Evolutionary conservation across 768 basidiomycete species (phyloP).

Genomic region (Collybia sordida): DNA sequence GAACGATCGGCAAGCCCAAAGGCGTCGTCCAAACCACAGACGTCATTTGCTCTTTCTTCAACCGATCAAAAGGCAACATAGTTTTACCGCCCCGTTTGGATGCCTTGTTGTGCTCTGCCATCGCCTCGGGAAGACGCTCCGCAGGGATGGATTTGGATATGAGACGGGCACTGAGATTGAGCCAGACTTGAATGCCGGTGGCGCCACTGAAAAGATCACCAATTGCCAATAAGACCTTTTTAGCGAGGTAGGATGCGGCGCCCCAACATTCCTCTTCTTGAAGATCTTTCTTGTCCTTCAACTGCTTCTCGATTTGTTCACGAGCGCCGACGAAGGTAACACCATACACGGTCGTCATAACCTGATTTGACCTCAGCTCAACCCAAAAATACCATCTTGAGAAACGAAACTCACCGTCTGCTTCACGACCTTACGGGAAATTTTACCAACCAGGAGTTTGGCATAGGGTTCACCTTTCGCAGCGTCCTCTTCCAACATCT

Average conservation of each 20-base stretch:
- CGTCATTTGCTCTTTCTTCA: constrained; percentile 91
- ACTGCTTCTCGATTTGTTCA: constrained; percentile 90
- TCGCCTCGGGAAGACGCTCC: constrained; percentile 54
- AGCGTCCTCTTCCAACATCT: constrained; percentile 56
- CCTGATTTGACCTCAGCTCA: constrained; percentile 36
- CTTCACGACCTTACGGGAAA: constrained; percentile 94
- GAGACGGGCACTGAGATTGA: constrained; percentile 78
- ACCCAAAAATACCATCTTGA: neutral
- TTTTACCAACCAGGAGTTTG: constrained; percentile 64
- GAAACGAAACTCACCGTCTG: constrained; percentile 70
- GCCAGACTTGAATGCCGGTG: constrained; percentile 88
- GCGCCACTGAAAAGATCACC: constrained; percentile 94
- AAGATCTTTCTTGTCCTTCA: constrained; percentile 74
- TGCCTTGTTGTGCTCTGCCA: constrained; percentile 20
- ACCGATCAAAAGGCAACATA: constrained; percentile 30
- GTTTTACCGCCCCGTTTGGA: constrained; percentile 10
- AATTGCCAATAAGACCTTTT: constrained; percentile 75
- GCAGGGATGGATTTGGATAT: constrained; percentile 85
- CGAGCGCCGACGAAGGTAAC: constrained; percentile 95
- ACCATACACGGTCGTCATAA: constrained; percentile 99
- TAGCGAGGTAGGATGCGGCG: constrained; percentile 78
- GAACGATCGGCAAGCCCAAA: constrained; percentile 92
- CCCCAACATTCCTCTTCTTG: constrained; percentile 71
- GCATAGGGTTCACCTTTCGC: constrained; percentile 55
- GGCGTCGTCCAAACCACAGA: constrained; percentile 96